A percentile compares a stretch with the other conserved stretches of the same genome.
Conservation (phyloP, 106 monocot species). For the Acanthochlamys bracteata region DNA sequence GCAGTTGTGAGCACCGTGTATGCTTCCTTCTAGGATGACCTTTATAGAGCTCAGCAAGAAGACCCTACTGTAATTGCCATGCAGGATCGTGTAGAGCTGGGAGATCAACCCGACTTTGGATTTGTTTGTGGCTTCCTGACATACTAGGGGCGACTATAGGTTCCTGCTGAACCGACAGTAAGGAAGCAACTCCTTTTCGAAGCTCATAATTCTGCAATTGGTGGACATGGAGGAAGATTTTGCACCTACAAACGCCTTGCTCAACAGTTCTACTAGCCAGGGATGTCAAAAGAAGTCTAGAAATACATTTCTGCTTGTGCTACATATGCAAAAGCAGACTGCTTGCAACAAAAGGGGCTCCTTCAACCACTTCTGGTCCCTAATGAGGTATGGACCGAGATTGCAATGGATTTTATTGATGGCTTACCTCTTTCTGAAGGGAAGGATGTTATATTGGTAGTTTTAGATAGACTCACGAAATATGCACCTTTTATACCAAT, state of each 20-base stretch:
- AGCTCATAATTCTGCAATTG: not conserved
- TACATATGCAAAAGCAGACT: too few relatives aligned
- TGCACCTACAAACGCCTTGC: too few relatives aligned
- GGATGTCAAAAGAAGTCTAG: too few relatives aligned
- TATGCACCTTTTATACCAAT: not conserved
- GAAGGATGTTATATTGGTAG: not conserved
- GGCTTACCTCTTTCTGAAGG: too few relatives aligned
- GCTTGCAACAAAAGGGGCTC: not conserved
- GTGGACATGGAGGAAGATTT: not conserved
- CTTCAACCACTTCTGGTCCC: slow-evolving; percentile 5
- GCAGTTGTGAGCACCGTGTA: not conserved
- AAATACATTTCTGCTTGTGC: too few relatives aligned
- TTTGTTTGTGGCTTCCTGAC: not conserved
- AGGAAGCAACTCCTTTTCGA: not conserved
- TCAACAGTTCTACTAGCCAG: too few relatives aligned
- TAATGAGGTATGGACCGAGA: not conserved
- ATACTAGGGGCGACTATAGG: not conserved
- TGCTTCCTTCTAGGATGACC: too few relatives aligned
- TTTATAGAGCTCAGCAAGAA: too few relatives aligned
- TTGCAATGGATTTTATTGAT: slow-evolving; percentile 5
- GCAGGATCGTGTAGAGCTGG: too few relatives aligned
- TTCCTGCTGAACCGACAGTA: not conserved
- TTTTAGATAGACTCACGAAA: not conserved
- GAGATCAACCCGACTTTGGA: not conserved
- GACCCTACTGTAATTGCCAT: too few relatives aligned